A percentile compares a stretch with the other conserved stretches of the same genome.
phyloP scores from a whole-genome alignment of 441 rosid genomes.

The Euphorbia celastroides region DNA sequence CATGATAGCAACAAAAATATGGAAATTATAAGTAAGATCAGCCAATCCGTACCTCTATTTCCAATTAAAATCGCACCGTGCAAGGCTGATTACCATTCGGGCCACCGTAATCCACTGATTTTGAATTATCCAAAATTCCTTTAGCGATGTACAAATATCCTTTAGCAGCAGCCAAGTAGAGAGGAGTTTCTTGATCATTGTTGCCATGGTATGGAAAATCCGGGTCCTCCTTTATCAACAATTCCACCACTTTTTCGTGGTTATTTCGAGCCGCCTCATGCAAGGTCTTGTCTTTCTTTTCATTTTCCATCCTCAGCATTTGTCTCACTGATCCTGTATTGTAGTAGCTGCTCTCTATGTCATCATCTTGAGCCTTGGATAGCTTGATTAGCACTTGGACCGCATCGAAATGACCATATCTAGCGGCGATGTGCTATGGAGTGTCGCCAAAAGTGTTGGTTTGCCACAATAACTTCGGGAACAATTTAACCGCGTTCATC shows the following conservation, averaged over 20 bases:
- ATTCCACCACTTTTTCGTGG: slow-evolving; percentile 11
- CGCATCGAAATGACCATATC: slow-evolving; percentile 11
- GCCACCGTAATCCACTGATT: slow-evolving; percentile 6
- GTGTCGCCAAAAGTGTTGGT: slow-evolving; percentile 18
- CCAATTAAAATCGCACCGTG: slow-evolving; percentile 22
- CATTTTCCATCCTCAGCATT: slow-evolving; percentile 14
- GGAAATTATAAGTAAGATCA: too few relatives aligned
- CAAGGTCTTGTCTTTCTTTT: slow-evolving; percentile 15
- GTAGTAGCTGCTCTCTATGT: slow-evolving; percentile 1
- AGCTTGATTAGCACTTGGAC: slow-evolving; percentile 2
- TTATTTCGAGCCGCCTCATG: slow-evolving; percentile 20
- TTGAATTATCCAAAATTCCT: not conserved
- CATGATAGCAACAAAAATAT: too few relatives aligned
- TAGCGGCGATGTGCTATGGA: slow-evolving; percentile 23
- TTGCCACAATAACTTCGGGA: slow-evolving; percentile 3
- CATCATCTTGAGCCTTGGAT: not conserved
- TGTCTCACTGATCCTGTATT: not conserved
- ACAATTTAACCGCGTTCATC: not conserved
- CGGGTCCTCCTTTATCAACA: slow-evolving; percentile 7
- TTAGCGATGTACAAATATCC: not conserved
- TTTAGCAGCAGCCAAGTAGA: slow-evolving; percentile 20
- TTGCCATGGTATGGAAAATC: slow-evolving; percentile 2
- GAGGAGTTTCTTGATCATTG: slow-evolving; percentile 21
- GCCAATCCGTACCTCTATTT: slow-evolving; percentile 11
- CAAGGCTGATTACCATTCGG: slow-evolving; percentile 24